phyloP scores from a whole-genome alignment of 768 basidiomycete species.

The Lanmaoa pseudosensibilis region DNA sequence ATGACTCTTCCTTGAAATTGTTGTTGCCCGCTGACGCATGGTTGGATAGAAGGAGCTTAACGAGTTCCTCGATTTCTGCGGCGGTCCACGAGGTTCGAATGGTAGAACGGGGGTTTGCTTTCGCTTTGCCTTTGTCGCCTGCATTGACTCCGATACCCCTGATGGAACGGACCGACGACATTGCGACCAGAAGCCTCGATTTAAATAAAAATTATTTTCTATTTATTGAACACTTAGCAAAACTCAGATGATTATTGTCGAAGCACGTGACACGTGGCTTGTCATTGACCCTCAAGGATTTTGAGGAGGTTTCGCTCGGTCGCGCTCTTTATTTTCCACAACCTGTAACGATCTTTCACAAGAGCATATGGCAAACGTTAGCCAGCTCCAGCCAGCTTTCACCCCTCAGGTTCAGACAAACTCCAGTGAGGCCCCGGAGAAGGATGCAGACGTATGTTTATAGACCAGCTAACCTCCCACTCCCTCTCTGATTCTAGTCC shows the following conservation, averaged over 20 bases:
- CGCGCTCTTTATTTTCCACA: background rate
- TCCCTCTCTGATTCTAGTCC: conserved; percentile 5
- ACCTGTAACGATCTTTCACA: background rate
- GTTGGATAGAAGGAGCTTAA: too few species aligned
- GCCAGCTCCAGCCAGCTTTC: conserved; percentile 30
- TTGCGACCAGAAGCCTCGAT: too few species aligned
- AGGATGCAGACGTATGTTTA: conserved; percentile 31
- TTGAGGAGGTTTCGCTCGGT: background rate
- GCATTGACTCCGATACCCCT: too few species aligned
- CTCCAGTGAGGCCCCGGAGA: conserved; percentile 29
- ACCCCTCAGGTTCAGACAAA: conserved; percentile 24
- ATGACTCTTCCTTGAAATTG: too few species aligned
- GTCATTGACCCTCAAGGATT: background rate
- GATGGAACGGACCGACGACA: too few species aligned
- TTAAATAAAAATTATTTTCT: background rate
- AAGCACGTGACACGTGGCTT: conserved; percentile 5
- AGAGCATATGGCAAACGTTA: conserved; percentile 30
- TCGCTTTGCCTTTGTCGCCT: too few species aligned
- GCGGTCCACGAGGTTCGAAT: too few species aligned
- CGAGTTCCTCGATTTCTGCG: too few species aligned
- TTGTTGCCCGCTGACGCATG: too few species aligned
- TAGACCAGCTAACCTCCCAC: background rate
- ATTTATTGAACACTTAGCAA: background rate
- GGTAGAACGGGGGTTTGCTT: too few species aligned
- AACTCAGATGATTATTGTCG: background rate